These are phyloP conservation scores for Coemansia sp. DNA, from an alignment of 192 early-diverging fungal species.

Conservation along the genomic window DNA sequence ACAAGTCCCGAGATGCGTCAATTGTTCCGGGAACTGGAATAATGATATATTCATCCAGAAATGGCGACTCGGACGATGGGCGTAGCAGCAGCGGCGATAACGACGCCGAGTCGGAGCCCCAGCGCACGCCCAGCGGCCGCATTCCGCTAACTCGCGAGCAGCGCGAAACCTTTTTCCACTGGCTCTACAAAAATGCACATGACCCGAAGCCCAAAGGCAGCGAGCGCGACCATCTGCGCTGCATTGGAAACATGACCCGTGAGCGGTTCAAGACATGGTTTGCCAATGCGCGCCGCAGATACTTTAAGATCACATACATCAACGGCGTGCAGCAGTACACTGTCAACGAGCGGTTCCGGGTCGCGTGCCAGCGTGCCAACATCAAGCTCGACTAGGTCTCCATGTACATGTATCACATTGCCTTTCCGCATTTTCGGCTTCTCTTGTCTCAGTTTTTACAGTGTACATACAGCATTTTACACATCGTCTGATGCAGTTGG, in stretches of 20 bases:
- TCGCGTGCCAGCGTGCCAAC: slow-evolving; percentile 42
- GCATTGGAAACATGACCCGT: slow-evolving; percentile 45
- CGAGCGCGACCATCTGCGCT: slow-evolving; percentile 45
- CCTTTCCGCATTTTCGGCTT: not conserved
- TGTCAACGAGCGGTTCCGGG: slow-evolving; percentile 36
- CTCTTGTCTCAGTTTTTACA: not conserved
- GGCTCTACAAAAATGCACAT: slow-evolving; percentile 40
- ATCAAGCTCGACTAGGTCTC: slow-evolving; percentile 30
- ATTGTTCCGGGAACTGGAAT: not conserved
- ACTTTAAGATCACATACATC: slow-evolving; percentile 25
- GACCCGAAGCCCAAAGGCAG: slow-evolving; percentile 55
- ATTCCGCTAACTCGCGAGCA: slow-evolving; percentile 37
- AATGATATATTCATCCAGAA: not conserved
- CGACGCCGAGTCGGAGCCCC: slow-evolving; percentile 7
- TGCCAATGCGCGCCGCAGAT: slow-evolving; percentile 54
- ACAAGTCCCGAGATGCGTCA: not conserved
- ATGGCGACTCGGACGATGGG: slow-evolving; percentile 23
- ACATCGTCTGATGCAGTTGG: not conserved
- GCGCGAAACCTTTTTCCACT: slow-evolving; percentile 40
- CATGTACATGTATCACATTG: not conserved
- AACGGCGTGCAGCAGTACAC: slow-evolving; percentile 41
- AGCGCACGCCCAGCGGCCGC: slow-evolving; percentile 18
- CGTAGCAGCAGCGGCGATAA: slow-evolving; percentile 14
- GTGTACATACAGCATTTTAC: not conserved
- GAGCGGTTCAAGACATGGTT: slow-evolving; percentile 57